phyloP scores from a whole-genome alignment of 106 monocot species.

The Dioscorea dumetorum region DNA sequence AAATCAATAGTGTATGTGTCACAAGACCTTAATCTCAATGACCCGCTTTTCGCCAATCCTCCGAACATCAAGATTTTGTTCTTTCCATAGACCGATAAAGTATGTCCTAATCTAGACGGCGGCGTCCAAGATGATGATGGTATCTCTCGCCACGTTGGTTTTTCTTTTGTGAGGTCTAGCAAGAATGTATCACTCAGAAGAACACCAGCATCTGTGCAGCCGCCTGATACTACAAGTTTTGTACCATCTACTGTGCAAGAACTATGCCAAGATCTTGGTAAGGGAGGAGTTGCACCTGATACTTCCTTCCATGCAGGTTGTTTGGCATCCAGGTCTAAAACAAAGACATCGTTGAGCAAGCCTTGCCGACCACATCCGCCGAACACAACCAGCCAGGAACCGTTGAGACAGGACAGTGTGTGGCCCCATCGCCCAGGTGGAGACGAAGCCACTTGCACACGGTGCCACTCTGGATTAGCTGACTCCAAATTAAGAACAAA shows the following conservation, averaged over 20 bases:
- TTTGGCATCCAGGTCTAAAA: slow-evolving; percentile 72
- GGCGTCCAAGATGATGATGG: slow-evolving; percentile 46
- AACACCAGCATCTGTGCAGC: slow-evolving; percentile 70
- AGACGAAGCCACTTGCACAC: slow-evolving; percentile 58
- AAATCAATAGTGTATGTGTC: slow-evolving; percentile 79
- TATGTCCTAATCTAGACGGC: slow-evolving; percentile 76
- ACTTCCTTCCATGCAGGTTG: slow-evolving; percentile 86
- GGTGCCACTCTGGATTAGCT: slow-evolving; percentile 69
- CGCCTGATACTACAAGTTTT: slow-evolving; percentile 85
- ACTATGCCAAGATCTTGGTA: slow-evolving; percentile 92
- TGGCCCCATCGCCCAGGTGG: slow-evolving; percentile 96
- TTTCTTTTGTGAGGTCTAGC: slow-evolving; percentile 60
- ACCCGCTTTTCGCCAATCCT: slow-evolving; percentile 86
- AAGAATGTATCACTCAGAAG: slow-evolving; percentile 80
- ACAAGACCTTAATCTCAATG: slow-evolving; percentile 63
- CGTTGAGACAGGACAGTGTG: slow-evolving; percentile 73
- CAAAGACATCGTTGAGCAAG: slow-evolving; percentile 80
- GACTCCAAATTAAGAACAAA: slow-evolving; percentile 85
- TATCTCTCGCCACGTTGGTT: slow-evolving; percentile 81
- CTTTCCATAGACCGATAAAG: slow-evolving; percentile 58
- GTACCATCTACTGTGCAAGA: slow-evolving; percentile 77
- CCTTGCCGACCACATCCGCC: slow-evolving; percentile 84
- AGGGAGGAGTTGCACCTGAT: slow-evolving; percentile 42
- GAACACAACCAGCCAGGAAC: slow-evolving; percentile 77
- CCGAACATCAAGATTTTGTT: slow-evolving; percentile 85